Evolutionary conservation across 2,329 filamentous ascomycete species (phyloP).

Genomic region (Massarina eburnea): DNA sequence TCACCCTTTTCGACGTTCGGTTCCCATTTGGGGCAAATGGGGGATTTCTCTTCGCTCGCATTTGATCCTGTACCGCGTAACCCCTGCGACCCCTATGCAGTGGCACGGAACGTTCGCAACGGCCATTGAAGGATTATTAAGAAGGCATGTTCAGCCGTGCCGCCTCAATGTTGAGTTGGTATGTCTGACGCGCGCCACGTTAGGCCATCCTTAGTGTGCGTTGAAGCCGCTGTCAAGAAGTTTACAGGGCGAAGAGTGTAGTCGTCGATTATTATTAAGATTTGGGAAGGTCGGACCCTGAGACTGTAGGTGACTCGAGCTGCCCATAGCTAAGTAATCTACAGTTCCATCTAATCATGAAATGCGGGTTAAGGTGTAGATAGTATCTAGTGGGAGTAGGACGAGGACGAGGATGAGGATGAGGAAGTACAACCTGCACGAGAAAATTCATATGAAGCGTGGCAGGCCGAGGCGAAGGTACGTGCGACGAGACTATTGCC

Average conservation of each 20-base stretch:
- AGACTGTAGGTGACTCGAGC: neutral
- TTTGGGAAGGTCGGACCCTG: neutral
- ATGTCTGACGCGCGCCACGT: neutral
- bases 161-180: slow-evolving; percentile 2
- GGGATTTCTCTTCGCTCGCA: slow-evolving; percentile 1
- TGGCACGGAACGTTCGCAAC: slow-evolving; percentile 2
- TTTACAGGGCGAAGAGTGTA: neutral
- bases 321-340: too few species aligned
- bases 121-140: neutral
- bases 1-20: slow-evolving; percentile 10
- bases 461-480: too few species aligned
- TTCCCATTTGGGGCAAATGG: slow-evolving; percentile 13
- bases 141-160: neutral
- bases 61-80: neutral
- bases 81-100: slow-evolving; percentile 6
- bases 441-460: too few species aligned
- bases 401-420: too few species aligned
- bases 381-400: too few species aligned
- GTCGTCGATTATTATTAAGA: neutral
- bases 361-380: too few species aligned
- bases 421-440: too few species aligned
- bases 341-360: too few species aligned
- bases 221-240: neutral
- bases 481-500: too few species aligned
- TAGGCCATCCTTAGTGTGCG: neutral